These are phyloP conservation scores for Trametes cinnabarina DNA, from an alignment of 768 basidiomycete genomes.

Conservation along the genomic window DNA sequence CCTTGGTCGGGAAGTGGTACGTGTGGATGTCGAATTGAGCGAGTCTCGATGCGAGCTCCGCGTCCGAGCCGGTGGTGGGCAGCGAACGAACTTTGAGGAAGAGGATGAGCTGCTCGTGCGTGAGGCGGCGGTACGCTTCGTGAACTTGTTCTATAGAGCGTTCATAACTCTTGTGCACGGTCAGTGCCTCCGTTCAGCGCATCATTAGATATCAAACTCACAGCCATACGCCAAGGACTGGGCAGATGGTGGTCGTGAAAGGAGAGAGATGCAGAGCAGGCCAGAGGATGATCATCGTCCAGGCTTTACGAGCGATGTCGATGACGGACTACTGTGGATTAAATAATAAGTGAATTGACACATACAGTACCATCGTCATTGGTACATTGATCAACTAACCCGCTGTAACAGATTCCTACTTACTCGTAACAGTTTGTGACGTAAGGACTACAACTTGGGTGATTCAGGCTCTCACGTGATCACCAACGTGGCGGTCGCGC, in stretches of 20 bases:
- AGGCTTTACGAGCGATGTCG: neutral
- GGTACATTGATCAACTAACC: too few species aligned
- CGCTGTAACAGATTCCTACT: too few species aligned
- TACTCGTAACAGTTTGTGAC: too few species aligned
- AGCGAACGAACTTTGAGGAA: slow-evolving; percentile 74
- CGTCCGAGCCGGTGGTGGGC: slow-evolving; percentile 59
- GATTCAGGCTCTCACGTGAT: neutral
- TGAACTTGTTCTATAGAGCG: slow-evolving; percentile 45
- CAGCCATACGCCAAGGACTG: slow-evolving; percentile 21
- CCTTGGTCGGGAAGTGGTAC: slow-evolving; percentile 50
- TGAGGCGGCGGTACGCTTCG: slow-evolving; percentile 67
- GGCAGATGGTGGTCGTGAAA: neutral
- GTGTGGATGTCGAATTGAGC: slow-evolving; percentile 73
- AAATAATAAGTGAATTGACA: too few species aligned
- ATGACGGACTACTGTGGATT: too few species aligned
- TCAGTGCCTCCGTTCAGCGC: neutral
- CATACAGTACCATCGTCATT: too few species aligned
- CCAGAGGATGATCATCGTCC: neutral
- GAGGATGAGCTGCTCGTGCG: slow-evolving; percentile 64
- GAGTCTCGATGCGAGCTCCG: slow-evolving; percentile 67
- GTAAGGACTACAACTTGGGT: too few species aligned
- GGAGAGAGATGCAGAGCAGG: neutral
- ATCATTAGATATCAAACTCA: neutral
- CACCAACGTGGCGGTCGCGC: too few species aligned
- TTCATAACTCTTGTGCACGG: slow-evolving; percentile 21